Conservation (phyloP, 2,329 filamentous ascomycete species). For the Dendryphion nanum region DNA sequence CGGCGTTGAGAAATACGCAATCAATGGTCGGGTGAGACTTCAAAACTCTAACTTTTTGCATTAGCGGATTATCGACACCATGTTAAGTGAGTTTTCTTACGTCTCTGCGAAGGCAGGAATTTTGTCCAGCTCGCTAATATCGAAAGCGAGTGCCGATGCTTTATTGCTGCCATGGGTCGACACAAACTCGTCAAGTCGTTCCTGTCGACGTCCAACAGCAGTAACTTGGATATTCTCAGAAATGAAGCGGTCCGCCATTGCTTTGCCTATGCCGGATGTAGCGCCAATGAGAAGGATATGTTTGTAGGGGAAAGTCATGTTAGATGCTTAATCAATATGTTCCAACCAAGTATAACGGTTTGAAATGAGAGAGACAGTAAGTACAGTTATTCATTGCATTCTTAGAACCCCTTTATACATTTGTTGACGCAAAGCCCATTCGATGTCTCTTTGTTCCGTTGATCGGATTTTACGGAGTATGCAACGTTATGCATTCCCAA, state of each 20-base stretch:
- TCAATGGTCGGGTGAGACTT: conserved; percentile 52
- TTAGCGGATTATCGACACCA: neutral
- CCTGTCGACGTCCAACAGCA: conserved; percentile 55
- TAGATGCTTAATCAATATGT: conserved; percentile 1
- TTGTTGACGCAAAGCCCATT: neutral
- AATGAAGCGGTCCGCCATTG: conserved; percentile 50
- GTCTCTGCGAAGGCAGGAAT: conserved; percentile 45
- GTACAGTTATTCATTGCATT: neutral
- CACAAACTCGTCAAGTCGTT: conserved; percentile 51
- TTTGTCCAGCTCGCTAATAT: conserved; percentile 46
- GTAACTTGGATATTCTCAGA: conserved; percentile 53
- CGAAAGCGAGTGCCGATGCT: conserved; percentile 40
- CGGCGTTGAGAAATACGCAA: conserved; percentile 58
- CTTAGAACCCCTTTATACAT: neutral
- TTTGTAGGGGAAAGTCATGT: conserved; percentile 56
- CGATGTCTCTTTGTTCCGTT: neutral
- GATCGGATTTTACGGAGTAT: neutral
- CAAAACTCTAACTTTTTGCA: conserved; percentile 24
- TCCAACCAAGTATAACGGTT: neutral
- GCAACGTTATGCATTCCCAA: conserved; percentile 1
- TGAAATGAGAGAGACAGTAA: neutral
- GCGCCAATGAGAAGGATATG: conserved; percentile 56
- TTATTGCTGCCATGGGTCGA: conserved; percentile 46
- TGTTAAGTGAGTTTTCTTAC: conserved; percentile 17
- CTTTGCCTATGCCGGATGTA: conserved; percentile 54